phyloP scores from a whole-genome alignment of 176 grass and related monocot species.

The Triticum timopheevii region DNA sequence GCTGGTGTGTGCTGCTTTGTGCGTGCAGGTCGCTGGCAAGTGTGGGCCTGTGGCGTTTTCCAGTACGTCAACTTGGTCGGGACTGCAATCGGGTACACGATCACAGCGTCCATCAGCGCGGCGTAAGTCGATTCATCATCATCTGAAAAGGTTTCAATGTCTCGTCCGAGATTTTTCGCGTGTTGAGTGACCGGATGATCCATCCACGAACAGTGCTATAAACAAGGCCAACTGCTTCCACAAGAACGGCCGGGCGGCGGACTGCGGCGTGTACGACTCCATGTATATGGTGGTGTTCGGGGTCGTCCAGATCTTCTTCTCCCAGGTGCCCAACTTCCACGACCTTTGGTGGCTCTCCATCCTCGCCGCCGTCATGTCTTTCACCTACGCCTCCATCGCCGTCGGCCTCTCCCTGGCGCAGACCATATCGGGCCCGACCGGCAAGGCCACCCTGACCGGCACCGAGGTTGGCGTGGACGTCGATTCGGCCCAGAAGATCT shows the following conservation, averaged over 20 bases:
- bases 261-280: constrained; percentile 61
- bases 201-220: constrained; percentile 48
- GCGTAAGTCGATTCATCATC: constrained; percentile 50
- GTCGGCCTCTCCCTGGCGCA: constrained; percentile 64
- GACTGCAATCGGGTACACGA: constrained; percentile 76
- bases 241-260: constrained; percentile 45
- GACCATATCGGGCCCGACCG: constrained; percentile 52
- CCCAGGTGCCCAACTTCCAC: constrained; percentile 73
- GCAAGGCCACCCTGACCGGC: constrained; percentile 60
- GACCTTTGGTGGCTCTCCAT: constrained; percentile 76
- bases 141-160: neutral
- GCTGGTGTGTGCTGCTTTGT: neutral
- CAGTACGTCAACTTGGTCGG: constrained; percentile 86
- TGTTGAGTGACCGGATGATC: neutral
- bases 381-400: constrained; percentile 69
- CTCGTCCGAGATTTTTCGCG: no score
- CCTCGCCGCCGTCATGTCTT: constrained; percentile 81
- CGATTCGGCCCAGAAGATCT: constrained; percentile 68
- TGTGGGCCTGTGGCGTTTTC: constrained; percentile 69
- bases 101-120: constrained; percentile 81
- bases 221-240: constrained; percentile 82
- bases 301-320: constrained; percentile 76
- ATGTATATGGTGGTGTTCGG: constrained; percentile 82
- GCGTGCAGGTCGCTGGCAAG: constrained; percentile 57
- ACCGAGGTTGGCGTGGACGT: constrained; percentile 74